phyloP scores from a whole-genome alignment of 805 yeast species.

The Scheffersomyces spartinae region DNA sequence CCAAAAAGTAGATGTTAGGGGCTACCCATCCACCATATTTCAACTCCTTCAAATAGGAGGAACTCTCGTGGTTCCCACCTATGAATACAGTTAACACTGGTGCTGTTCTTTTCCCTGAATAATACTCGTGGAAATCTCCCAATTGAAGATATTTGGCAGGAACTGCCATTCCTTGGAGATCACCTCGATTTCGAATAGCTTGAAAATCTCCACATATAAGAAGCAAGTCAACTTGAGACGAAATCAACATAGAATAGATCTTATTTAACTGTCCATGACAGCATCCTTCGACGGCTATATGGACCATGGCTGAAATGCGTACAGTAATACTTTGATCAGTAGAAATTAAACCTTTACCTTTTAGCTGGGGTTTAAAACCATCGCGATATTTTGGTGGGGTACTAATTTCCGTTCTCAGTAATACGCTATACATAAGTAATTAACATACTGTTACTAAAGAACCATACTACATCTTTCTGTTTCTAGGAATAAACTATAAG shows the following conservation, averaged over 20 bases:
- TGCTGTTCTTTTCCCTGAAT: conserved; percentile 45
- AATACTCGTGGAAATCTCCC: conserved; percentile 77
- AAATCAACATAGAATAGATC: conserved; percentile 32
- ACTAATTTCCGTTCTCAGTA: too few species aligned
- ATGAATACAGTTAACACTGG: conserved; percentile 73
- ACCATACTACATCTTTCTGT: not conserved
- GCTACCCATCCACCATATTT: conserved; percentile 91
- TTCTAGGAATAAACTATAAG: not conserved
- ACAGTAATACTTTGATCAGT: too few species aligned
- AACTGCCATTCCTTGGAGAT: conserved; percentile 59
- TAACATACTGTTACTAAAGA: not conserved
- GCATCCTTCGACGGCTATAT: conserved; percentile 83
- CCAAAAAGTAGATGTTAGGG: conserved; percentile 75
- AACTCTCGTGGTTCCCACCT: conserved; percentile 95
- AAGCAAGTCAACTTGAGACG: conserved; percentile 24
- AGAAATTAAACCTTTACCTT: too few species aligned
- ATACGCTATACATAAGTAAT: too few species aligned
- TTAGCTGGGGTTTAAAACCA: too few species aligned
- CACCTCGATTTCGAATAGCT: conserved; percentile 53
- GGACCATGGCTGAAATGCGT: too few species aligned
- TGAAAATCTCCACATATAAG: conserved; percentile 91
- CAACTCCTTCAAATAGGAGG: conserved; percentile 61
- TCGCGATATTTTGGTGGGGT: too few species aligned
- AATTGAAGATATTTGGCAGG: conserved; percentile 65
- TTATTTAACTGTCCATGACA: conserved; percentile 69